Base-by-base conservation (phyloP, 2,329 filamentous ascomycete species). In the Diaporthe ampelina region DNA sequence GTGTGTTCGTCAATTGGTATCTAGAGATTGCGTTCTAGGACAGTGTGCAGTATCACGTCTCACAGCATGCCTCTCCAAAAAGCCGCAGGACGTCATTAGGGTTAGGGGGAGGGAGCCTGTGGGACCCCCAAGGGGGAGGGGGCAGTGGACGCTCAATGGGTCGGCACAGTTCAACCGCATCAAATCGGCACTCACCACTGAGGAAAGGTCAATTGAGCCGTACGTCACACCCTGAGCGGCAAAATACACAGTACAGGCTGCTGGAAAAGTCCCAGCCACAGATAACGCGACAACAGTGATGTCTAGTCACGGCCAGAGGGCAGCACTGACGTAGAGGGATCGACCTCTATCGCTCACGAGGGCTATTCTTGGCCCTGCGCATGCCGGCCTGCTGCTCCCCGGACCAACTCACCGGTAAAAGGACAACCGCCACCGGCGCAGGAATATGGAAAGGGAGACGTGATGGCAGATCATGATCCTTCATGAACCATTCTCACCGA, bases 91-190 rank as follows among this genome's bases (percentile, higher is more conserved):
- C 11, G 56, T 58, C 29, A 58, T n/a, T 0, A 58, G 56, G 56
- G 56, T 58, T 58, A 57, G 54, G 54, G 29, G 29, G n/a, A n/a
- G 54, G 17, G 58, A 43, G n/a, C n/a, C n/a, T n/a, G n/a, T n/a
- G n/a, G n/a, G n/a, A n/a, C n/a, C n/a, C n/a, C n/a, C n/a, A n/a
- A n/a, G n/a, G n/a, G n/a, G n/a, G n/a, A n/a, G n/a, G n/a, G n/a
- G n/a, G n/a, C n/a, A n/a, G n/a, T n/a, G n/a, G n/a, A n/a, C n/a
- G n/a, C n/a, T n/a, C n/a, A n/a, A n/a, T n/a, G n/a, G n/a, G n/a
- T n/a, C n/a, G n/a, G n/a, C 32, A n/a, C 5, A 37, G 10, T 24
- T 24, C 21, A 37, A 58, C 11, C 10, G 56, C 56, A 21, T 56
- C 56, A 9, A 58, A 24, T 50, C n/a, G n/a, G 48, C n/a, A 50